Evolutionary conservation across 2,329 filamentous ascomycete genomes (phyloP).

Genomic region (Capronia epimyces): DNA sequence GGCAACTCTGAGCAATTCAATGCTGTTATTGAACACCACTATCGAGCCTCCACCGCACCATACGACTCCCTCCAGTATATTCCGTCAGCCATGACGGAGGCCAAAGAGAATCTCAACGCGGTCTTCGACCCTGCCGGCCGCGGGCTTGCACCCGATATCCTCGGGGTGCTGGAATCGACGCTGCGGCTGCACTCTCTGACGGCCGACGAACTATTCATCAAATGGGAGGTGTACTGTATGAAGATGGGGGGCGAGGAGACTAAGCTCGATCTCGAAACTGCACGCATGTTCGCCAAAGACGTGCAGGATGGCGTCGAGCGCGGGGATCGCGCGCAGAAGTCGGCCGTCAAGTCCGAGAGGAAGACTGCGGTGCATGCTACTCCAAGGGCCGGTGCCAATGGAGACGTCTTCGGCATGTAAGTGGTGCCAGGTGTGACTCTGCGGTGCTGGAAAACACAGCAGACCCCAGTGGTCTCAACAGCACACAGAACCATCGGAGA

Average conservation of each 20-base stretch:
- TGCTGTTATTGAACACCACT: no score
- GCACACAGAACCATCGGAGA: neutral
- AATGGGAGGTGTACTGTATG: constrained; percentile 97
- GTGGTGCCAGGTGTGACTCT: no score
- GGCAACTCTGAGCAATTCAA: no score
- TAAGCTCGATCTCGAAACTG: constrained; percentile 62
- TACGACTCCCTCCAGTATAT: neutral
- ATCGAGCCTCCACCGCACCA: neutral
- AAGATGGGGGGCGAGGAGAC: constrained; percentile 82
- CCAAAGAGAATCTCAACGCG: constrained; percentile 51
- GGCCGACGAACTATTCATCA: constrained; percentile 86
- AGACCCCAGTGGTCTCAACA: neutral
- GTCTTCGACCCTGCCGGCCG: constrained; percentile 53
- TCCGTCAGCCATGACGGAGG: constrained; percentile 38
- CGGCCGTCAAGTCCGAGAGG: constrained; percentile 57
- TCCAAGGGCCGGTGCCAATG: constrained; percentile 54
- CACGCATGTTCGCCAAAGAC: constrained; percentile 76
- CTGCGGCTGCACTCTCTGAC: constrained; percentile 75
- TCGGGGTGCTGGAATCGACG: constrained; percentile 77
- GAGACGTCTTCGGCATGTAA: constrained; percentile 78
- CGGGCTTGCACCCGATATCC: constrained; percentile 68
- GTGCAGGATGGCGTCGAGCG: constrained; percentile 79
- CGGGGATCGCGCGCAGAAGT: constrained; percentile 46
- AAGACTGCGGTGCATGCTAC: constrained; percentile 52
- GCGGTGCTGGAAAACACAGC: neutral